A percentile compares a stretch with the other conserved stretches of the same genome.
These are phyloP conservation scores for Solanum paucissectum DNA, from an alignment of 257 asterid genomes.

Conservation along the genomic window DNA sequence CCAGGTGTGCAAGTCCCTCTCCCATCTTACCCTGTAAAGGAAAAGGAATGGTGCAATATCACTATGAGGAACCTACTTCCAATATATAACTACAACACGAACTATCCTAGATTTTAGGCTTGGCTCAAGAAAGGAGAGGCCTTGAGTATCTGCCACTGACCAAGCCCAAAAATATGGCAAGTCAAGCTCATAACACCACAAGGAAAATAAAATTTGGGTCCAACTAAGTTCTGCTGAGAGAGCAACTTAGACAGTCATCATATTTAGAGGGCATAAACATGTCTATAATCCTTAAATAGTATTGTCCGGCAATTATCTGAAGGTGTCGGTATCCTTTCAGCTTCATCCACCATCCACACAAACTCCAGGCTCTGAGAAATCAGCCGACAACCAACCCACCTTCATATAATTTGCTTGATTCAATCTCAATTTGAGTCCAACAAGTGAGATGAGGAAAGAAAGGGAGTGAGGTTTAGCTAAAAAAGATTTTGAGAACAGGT, in stretches of 20 bases:
- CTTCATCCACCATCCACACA: background rate
- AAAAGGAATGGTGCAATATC: background rate
- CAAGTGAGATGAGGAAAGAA: background rate
- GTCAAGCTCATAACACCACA: background rate
- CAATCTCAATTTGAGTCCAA: background rate
- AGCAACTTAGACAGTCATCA: background rate
- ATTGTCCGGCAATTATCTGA: background rate
- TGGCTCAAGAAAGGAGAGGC: background rate
- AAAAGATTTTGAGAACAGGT: background rate
- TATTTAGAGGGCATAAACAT: background rate
- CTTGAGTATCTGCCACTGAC: background rate
- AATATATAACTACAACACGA: background rate
- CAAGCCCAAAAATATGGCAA: background rate
- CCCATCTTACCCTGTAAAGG: constrained; percentile 50
- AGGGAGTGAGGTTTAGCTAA: background rate
- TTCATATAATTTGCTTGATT: background rate
- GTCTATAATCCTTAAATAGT: background rate
- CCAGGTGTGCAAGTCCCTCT: constrained; percentile 68
- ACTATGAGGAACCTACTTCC: background rate
- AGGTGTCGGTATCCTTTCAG: background rate
- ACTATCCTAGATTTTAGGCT: background rate
- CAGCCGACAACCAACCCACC: background rate
- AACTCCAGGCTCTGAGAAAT: background rate
- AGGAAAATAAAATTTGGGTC: background rate
- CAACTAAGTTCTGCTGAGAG: background rate